Evolutionary conservation across 78 protist genomes (phyloP), one percentile per base, ranked within the genome.

Genomic region (Chrysochromulina tobinii): DNA sequence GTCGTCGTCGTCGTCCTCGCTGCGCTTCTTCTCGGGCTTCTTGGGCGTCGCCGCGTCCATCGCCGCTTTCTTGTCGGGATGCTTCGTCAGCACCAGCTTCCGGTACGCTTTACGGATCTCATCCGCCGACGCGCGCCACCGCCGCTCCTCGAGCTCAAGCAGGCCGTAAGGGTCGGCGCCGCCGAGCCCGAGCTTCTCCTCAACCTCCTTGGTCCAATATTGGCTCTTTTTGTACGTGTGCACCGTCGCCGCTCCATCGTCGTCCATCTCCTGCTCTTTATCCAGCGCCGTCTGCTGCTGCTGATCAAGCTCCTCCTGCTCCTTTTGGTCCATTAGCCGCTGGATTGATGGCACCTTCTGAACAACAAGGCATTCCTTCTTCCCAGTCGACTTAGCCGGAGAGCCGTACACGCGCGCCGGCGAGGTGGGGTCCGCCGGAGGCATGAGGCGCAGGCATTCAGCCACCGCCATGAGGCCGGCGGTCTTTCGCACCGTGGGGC

Each of bases 61-160:
- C 23, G 57, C 54, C 83, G 57, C 83, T 57, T 75, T 75, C 83
- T 75, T 75, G 83, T 75, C 83, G 18, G 83, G 83, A 17, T 75
- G 83, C 58, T 50, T 38, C 58, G 12, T 18, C 20, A 75, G 83
- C 58, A 75, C 83, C 83, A 75, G 57, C 58, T 57, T 54, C 12
- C 83, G 83, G 57, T 75, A 75, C 14, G 23, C 23, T 18, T 75
- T 75, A 12, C 57, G 12, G 58, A 75, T 17, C 83, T 75, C 83
- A 11, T 75, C 83, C 11, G 58, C 57, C 11, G 23, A 50, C 57
- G 83, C 83, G 14, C 15, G 4, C 83, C 83, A 75, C 54, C 83
- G 51, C 27, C 21, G 8, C 23, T 75, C 83, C 23, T 75, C 83
- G n/a, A 75, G 83, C 83, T 75, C 83, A 2, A 75, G 83, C 58